Evolutionary conservation across 768 basidiomycete species (phyloP), one percentile per base, ranked within the genome.

Genomic region (Nidula microcarpa): DNA sequence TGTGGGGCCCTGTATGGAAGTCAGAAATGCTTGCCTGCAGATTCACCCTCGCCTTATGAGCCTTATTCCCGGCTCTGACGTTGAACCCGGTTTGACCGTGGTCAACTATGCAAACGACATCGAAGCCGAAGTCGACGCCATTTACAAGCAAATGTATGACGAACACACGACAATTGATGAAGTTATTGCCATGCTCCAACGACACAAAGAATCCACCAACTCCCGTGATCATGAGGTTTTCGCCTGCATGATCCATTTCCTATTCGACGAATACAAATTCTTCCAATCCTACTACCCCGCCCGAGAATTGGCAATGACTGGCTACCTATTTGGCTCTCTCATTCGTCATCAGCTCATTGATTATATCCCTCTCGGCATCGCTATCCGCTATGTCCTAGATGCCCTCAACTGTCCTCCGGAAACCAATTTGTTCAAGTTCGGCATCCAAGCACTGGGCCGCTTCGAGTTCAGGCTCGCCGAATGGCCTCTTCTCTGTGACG

Each of bases 231-330:
- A 96, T 66, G 94, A 98, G 71, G 84, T 97, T 56, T 98, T 98
- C 66, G 97, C 94, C n/a, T 98, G 94, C 82, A 97, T 97, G 86
- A 87, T 99, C 49, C 95, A 98, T 74, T 96, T 97, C 78, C 83
- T 99, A 43, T 98, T 99, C 72, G 97, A 98, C 82, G 97, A 99
- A 73, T 97, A 97, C 84, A 95, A 94, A 64, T 99, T 98, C 78
- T 97, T 98, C 84, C 93, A 96, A 65, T 89, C 90, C 39, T 97
- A 89, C 71, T 94, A 94, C 63, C 97, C 97, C 23, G 79, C 90
- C 37, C 89, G 94, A 58, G 94, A 98, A 72, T 80, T 98, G 45
- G 85, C 87, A 50, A 94, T 98, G 86, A 98, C 97, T 6, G 97
- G 91, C 46, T 89, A 93, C 64, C 81, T 99, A 32, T 98, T 98